Evolutionary conservation across 768 basidiomycete species (phyloP).

Genomic region (Albatrellus ellisii): DNA sequence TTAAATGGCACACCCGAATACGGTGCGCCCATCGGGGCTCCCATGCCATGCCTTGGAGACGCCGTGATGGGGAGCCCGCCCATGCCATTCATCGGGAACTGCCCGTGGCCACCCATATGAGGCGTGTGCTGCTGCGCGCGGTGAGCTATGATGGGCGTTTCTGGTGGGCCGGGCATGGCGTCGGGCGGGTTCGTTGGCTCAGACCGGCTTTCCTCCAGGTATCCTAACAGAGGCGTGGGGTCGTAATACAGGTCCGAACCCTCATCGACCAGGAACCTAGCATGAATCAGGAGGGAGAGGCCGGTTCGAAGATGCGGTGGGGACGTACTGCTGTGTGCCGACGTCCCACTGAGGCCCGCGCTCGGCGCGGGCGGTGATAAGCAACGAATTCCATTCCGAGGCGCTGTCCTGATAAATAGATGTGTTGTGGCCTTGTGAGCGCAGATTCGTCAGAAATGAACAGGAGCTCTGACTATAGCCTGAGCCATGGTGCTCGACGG

Average conservation of each 20-base stretch:
- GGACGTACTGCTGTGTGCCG: constrained; percentile 68
- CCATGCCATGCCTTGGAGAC: constrained; percentile 18
- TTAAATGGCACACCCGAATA: constrained; percentile 18
- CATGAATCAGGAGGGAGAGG: neutral
- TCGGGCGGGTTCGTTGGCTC: neutral
- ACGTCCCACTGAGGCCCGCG: constrained; percentile 84
- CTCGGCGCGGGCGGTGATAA: constrained; percentile 67
- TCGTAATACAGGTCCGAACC: constrained; percentile 65
- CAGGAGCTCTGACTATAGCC: constrained; percentile 43
- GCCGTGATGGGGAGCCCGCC: constrained; percentile 9
- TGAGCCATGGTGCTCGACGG: constrained; percentile 33
- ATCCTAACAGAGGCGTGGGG: constrained; percentile 27
- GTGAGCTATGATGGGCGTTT: constrained; percentile 12
- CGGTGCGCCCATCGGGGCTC: constrained; percentile 15
- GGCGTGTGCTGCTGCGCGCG: constrained; percentile 3
- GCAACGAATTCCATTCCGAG: constrained; percentile 76
- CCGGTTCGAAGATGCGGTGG: too few relatives aligned
- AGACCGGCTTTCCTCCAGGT: constrained; percentile 17
- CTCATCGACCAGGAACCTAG: constrained; percentile 66
- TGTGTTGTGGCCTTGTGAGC: neutral
- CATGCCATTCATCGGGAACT: constrained; percentile 13
- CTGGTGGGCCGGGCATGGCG: constrained; percentile 5
- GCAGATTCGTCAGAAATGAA: neutral
- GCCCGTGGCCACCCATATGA: constrained; percentile 9
- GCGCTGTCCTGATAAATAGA: constrained; percentile 54